These are phyloP conservation scores for Petrea volubilis DNA, from an alignment of 257 asterid genomes.

Conservation along the genomic window DNA sequence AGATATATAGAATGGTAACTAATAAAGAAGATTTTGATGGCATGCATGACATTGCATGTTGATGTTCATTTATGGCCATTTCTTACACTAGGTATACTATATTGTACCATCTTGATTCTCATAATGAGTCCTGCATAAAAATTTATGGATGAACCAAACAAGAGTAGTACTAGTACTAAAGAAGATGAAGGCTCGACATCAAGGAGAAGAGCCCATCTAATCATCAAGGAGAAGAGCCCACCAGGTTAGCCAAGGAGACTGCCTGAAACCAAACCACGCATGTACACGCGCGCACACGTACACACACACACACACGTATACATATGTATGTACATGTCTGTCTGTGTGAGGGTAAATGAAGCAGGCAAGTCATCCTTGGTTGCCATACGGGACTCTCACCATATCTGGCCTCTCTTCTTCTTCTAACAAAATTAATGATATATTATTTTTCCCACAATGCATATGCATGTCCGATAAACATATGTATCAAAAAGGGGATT, in stretches of 20 bases:
- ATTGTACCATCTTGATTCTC: too few relatives aligned
- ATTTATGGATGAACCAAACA: too few relatives aligned
- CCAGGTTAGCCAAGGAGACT: conserved; percentile 59
- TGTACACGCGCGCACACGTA: too few relatives aligned
- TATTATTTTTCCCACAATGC: neutral
- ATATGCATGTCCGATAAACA: neutral
- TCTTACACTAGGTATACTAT: too few relatives aligned
- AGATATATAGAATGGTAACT: too few relatives aligned
- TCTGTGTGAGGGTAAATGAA: conserved; percentile 5
- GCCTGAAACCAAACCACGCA: conserved; percentile 41
- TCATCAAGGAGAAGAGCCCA: conserved; percentile 22
- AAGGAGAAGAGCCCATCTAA: conserved; percentile 42
- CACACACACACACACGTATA: neutral
- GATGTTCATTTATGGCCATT: too few relatives aligned
- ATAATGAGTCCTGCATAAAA: too few relatives aligned
- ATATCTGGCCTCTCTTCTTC: conserved; percentile 38
- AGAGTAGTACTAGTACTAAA: too few relatives aligned
- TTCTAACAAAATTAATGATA: neutral
- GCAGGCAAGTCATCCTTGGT: conserved; percentile 88
- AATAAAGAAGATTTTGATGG: too few relatives aligned
- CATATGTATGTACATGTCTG: neutral
- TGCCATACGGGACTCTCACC: conserved; percentile 53
- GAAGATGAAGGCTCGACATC: conserved; percentile 32
- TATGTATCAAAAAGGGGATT: neutral
- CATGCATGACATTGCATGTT: too few relatives aligned